Base-by-base conservation (phyloP, 768 basidiomycete genomes). In the Hirschioporus abietinus region DNA sequence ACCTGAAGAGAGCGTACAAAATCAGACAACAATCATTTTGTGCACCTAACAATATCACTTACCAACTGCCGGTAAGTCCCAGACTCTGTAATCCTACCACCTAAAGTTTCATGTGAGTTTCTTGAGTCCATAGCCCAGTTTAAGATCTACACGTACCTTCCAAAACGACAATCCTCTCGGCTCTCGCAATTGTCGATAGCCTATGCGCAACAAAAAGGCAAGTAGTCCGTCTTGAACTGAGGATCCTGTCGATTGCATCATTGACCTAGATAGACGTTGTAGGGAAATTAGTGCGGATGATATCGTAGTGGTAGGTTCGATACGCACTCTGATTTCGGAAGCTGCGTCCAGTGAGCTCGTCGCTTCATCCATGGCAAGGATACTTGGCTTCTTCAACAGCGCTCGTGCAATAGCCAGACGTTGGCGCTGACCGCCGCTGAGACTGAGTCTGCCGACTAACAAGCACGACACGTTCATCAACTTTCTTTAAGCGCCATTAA, bases 171-270 rank as follows among this genome's bases (percentile, higher is more conserved):
- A 97, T 92, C 57, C 92, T 83, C 73, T 95, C 93, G 1, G 95
- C 93, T 65, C 94, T 81, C 3, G 95, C 92, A 65, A 97, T 94
- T 2, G 95, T 95, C 25, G 92, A 94, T 65, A 97, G 74, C 63
- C 95, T 82, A 77, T 97, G 95, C 0, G 95, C 95, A 23, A 96
- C 93, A 65, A 96, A 89, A 26, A 95, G 74, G 71, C 94, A 95
- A 1, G 94, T 96, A 35, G 93, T 95, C 68, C 91, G 85, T 60
- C 89, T 80, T 59, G 87, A 86, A 64, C 84, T 83, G 60, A 97
- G 79, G 68, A 96, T 95, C 74, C 89, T 91, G 74, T 94, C 93
- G 61, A 97, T 90, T 4, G 95, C 95, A 70, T 94, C 88, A 73
- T 97, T 95, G 36, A 95, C 91, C 88, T 88, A 68, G 17, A 36